A percentile compares a stretch with the other conserved stretches of the same genome.
Evolutionary conservation across 2,329 filamentous ascomycete genomes (phyloP).

Genomic region (Sclerotinia minor): DNA sequence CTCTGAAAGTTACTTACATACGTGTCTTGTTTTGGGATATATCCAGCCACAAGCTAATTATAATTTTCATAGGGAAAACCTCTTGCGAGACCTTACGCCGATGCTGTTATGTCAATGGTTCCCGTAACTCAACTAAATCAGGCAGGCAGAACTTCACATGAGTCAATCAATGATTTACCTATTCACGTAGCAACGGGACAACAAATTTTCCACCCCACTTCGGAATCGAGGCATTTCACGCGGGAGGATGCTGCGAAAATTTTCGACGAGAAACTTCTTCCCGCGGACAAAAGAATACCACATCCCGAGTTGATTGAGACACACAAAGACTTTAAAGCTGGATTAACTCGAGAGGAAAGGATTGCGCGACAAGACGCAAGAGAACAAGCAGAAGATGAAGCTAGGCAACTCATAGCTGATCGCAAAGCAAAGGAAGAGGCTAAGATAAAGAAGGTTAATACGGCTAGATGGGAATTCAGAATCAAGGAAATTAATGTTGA

Average conservation of each 20-base stretch:
- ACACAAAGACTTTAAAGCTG: conserved; percentile 50
- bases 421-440: conserved; percentile 44
- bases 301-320: conserved; percentile 61
- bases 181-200: conserved; percentile 62
- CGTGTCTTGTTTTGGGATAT: conserved; percentile 25
- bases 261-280: conserved; percentile 60
- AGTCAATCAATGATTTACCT: conserved; percentile 65
- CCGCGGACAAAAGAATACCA: conserved; percentile 61
- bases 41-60: conserved; percentile 31
- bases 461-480: conserved; percentile 59
- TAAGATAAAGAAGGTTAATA: conserved; percentile 49
- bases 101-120: conserved; percentile 77
- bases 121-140: conserved; percentile 65
- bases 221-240: conserved; percentile 63
- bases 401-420: conserved; percentile 45
- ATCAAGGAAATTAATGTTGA: conserved; percentile 61
- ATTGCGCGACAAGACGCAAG: conserved; percentile 38
- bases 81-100: conserved; percentile 73
- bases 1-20: conserved; percentile 57
- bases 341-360: conserved; percentile 40
- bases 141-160: conserved; percentile 53
- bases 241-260: conserved; percentile 65
- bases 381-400: conserved; percentile 47
- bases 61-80: conserved; percentile 63
- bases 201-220: conserved; percentile 64